A percentile compares a stretch with the other conserved stretches of the same genome.
These are phyloP conservation scores for Entomortierella lignicola DNA, from an alignment of 192 early-diverging fungal genomes.

Conservation along the genomic window DNA sequence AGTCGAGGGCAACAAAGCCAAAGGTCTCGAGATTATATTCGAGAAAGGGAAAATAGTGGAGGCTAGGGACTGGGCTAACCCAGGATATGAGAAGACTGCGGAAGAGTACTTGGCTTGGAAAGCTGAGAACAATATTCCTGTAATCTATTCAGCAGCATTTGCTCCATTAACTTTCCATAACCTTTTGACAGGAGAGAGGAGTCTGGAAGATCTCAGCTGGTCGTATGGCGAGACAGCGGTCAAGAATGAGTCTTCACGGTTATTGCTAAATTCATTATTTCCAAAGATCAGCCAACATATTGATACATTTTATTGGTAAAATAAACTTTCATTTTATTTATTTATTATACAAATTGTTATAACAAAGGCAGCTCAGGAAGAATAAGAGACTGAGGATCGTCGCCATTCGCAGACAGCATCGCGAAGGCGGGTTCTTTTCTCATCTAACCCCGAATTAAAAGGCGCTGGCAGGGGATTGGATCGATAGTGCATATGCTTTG, in stretches of 20 bases:
- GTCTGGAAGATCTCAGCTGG: slow-evolving; percentile 16
- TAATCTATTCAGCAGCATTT: slow-evolving; percentile 10
- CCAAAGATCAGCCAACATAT: slow-evolving; percentile 25
- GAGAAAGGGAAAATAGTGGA: slow-evolving; percentile 31
- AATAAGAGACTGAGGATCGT: slow-evolving; percentile 20
- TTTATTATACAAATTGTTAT: background rate
- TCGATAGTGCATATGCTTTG: slow-evolving; percentile 10
- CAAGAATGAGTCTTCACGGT: slow-evolving; percentile 4
- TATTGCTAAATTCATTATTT: slow-evolving; percentile 23
- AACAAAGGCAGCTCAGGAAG: too few species aligned
- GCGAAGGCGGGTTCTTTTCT: slow-evolving; percentile 24
- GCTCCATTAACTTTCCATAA: slow-evolving; percentile 21
- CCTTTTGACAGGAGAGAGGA: slow-evolving; percentile 7
- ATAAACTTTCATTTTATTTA: background rate
- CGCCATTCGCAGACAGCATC: slow-evolving; percentile 48
- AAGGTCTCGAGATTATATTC: slow-evolving; percentile 24
- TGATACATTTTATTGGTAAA: slow-evolving; percentile 31
- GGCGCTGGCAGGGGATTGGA: slow-evolving; percentile 39
- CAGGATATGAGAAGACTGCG: background rate
- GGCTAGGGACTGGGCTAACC: slow-evolving; percentile 17
- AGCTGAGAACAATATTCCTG: slow-evolving; percentile 6
- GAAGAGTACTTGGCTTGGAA: slow-evolving; percentile 18
- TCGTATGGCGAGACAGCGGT: slow-evolving; percentile 15
- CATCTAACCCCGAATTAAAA: slow-evolving; percentile 14
- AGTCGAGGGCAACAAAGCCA: slow-evolving; percentile 25